These are phyloP conservation scores for Peronospora farinosa DNA, from an alignment of 352 stramenopile species.

Conservation along the genomic window DNA sequence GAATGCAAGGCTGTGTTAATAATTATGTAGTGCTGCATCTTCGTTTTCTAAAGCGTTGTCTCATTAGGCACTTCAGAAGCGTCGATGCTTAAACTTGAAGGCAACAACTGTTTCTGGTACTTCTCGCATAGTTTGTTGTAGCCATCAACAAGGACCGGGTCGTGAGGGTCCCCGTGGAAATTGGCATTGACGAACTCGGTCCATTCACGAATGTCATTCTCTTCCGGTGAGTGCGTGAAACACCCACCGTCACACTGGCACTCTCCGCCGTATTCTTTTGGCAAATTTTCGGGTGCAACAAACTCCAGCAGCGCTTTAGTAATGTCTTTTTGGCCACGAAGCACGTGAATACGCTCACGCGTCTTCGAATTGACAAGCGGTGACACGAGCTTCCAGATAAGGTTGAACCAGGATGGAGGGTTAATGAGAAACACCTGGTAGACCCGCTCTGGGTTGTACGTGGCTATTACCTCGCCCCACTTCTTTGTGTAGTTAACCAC, in stretches of 20 bases:
- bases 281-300: constrained; percentile 53
- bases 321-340: constrained; percentile 65
- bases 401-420: constrained; percentile 64
- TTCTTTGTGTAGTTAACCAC: constrained; percentile 71
- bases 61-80: constrained; percentile 6
- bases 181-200: constrained; percentile 47
- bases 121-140: constrained; percentile 46
- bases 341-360: constrained; percentile 59
- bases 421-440: constrained; percentile 74
- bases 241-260: constrained; percentile 59
- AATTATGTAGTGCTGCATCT: constrained; percentile 15
- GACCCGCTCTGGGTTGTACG: constrained; percentile 70
- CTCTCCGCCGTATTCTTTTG: constrained; percentile 56
- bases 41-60: constrained; percentile 4
- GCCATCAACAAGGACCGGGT: constrained; percentile 28
- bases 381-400: constrained; percentile 74
- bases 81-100: constrained; percentile 5
- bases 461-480: constrained; percentile 46
- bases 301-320: constrained; percentile 64
- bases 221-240: constrained; percentile 55
- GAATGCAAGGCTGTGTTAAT: constrained; percentile 23
- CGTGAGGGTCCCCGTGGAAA: constrained; percentile 26
- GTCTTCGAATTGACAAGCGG: constrained; percentile 71
- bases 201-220: constrained; percentile 56
- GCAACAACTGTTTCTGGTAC: constrained; percentile 38